Conservation (phyloP, 179 eudicot genomes). For the Pouteria campechiana region DNA sequence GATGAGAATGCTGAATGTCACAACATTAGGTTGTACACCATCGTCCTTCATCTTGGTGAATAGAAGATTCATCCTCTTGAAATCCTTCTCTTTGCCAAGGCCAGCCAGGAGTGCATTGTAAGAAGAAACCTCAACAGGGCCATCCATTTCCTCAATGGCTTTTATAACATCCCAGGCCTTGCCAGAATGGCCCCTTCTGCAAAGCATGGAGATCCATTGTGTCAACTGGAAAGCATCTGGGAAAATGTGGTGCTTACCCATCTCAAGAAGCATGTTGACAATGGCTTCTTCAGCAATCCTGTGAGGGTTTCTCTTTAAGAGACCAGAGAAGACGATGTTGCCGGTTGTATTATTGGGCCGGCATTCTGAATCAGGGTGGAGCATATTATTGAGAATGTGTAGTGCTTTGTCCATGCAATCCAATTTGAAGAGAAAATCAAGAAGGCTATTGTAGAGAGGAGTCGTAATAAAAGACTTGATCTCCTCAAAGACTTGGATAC, state of each 20-base stretch:
- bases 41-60: constrained; percentile 62
- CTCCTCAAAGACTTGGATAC: constrained; percentile 20
- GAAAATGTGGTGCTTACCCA: constrained; percentile 26
- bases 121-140: constrained; percentile 21
- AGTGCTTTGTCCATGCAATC: constrained; percentile 40
- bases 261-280: constrained; percentile 25
- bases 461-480: constrained; percentile 22
- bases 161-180: constrained; percentile 42
- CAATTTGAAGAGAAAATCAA: constrained; percentile 19
- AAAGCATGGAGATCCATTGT: constrained; percentile 27
- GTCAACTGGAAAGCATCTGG: constrained; percentile 24
- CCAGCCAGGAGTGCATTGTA: constrained; percentile 60
- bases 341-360: constrained; percentile 26
- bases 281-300: constrained; percentile 28
- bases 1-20: constrained; percentile 53
- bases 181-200: constrained; percentile 24
- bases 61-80: constrained; percentile 37
- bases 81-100: constrained; percentile 28
- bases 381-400: constrained; percentile 86
- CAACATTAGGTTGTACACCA: constrained; percentile 36
- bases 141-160: constrained; percentile 34
- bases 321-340: constrained; percentile 29
- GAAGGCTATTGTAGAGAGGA: constrained; percentile 26
- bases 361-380: constrained; percentile 18
- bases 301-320: constrained; percentile 21